phyloP scores from a whole-genome alignment of 1,284 basidiomycete genomes.

The Tilletia setariae region DNA sequence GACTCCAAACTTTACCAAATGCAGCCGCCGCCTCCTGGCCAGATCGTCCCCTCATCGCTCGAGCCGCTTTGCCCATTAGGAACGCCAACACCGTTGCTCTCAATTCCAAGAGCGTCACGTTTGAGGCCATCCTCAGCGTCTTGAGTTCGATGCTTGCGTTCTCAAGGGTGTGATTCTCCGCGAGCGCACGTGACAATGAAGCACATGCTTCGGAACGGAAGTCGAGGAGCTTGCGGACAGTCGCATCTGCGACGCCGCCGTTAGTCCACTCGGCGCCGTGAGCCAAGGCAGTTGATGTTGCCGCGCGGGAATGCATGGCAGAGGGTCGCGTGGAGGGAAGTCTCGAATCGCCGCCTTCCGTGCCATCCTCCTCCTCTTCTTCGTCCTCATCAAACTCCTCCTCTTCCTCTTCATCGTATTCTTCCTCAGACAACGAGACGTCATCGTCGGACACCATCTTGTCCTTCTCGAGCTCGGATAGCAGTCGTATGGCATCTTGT shows the following conservation, averaged over 20 bases:
- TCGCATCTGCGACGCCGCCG: conserved; percentile 30
- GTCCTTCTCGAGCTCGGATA: not conserved
- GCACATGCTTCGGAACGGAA: conserved; percentile 73
- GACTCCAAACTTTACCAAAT: conserved; percentile 17
- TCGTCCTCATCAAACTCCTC: conserved; percentile 29
- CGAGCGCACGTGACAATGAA: conserved; percentile 81
- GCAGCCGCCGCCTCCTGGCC: not conserved
- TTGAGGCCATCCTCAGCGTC: conserved; percentile 88
- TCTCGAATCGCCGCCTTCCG: conserved; percentile 19
- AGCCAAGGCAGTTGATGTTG: conserved; percentile 32
- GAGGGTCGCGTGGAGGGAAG: conserved; percentile 26
- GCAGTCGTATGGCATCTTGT: not conserved
- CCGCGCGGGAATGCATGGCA: conserved; percentile 32
- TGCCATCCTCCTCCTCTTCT: conserved; percentile 31
- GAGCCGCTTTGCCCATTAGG: not conserved
- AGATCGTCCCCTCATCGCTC: not conserved
- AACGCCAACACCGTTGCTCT: conserved; percentile 68
- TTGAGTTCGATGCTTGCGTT: conserved; percentile 89
- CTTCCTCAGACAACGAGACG: conserved; percentile 5
- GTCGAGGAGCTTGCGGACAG: conserved; percentile 58
- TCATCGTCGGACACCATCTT: conserved; percentile 3
- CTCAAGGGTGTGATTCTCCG: conserved; percentile 83
- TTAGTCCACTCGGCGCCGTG: conserved; percentile 1
- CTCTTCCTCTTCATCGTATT: conserved; percentile 14
- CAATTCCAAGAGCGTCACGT: conserved; percentile 74